Evolutionary conservation across 495 filamentous ascomycete genomes (phyloP).

Genomic region (Aspergillus taichungensis): DNA sequence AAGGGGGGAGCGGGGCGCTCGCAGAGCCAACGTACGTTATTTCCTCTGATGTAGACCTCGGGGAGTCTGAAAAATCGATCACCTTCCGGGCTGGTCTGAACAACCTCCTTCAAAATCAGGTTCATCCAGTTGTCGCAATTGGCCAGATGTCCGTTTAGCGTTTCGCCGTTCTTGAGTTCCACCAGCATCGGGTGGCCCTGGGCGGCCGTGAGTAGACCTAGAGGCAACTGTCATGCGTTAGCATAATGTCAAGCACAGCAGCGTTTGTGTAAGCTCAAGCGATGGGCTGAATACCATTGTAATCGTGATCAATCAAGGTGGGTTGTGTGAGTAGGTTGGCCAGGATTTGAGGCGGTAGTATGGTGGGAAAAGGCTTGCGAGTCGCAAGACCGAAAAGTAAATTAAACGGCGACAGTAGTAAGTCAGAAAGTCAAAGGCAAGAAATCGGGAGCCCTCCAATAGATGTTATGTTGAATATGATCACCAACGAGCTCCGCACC

Average conservation of each 20-base stretch:
- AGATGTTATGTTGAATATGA: not conserved
- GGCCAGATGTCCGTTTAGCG: slow-evolving; percentile 88
- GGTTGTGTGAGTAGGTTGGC: not conserved
- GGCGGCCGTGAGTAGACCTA: slow-evolving; percentile 87
- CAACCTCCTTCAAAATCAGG: slow-evolving; percentile 88
- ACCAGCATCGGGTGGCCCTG: slow-evolving; percentile 99
- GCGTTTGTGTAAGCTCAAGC: not conserved
- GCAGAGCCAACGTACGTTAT: slow-evolving; percentile 61
- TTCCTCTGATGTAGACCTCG: slow-evolving; percentile 93
- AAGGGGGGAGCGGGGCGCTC: not conserved
- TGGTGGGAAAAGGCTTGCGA: not conserved
- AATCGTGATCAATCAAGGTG: not conserved
- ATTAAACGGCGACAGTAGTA: not conserved
- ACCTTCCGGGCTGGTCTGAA: slow-evolving; percentile 93
- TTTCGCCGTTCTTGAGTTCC: slow-evolving; percentile 98
- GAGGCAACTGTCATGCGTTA: slow-evolving; percentile 55
- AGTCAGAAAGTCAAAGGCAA: too few species aligned
- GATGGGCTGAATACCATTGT: not conserved
- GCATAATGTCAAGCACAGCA: not conserved
- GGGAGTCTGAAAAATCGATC: slow-evolving; percentile 86
- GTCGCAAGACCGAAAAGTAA: not conserved
- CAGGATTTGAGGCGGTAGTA: not conserved
- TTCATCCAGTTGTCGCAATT: slow-evolving; percentile 99
- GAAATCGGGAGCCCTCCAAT: too few species aligned
- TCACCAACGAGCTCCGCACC: slow-evolving; percentile 19